These are phyloP conservation scores for Grosmannia penicillata DNA, from an alignment of 2,329 filamentous ascomycete genomes.

Conservation along the genomic window DNA sequence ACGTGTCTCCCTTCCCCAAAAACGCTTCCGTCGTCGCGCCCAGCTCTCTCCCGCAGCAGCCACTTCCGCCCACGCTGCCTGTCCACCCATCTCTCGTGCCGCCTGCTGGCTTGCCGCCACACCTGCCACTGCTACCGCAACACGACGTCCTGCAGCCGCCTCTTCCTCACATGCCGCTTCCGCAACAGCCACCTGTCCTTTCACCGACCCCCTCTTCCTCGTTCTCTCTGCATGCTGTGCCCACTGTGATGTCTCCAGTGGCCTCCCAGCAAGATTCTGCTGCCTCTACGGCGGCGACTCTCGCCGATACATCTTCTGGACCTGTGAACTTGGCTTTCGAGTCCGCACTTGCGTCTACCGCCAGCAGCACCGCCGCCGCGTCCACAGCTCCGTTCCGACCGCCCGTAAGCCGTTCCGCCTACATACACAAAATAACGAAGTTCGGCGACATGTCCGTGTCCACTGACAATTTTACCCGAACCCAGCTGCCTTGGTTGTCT, in stretches of 20 bases:
- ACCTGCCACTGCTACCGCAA: background rate
- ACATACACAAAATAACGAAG: slow-evolving; percentile 4
- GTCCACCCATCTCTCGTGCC: background rate
- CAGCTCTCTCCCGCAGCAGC: slow-evolving; percentile 21
- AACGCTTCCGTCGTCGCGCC: slow-evolving; percentile 31
- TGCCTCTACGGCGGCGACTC: background rate
- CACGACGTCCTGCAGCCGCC: slow-evolving; percentile 1
- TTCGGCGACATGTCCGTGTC: slow-evolving; percentile 1
- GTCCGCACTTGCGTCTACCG: background rate
- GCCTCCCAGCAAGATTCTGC: background rate
- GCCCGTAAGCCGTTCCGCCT: slow-evolving; percentile 29
- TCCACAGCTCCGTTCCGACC: slow-evolving; percentile 24
- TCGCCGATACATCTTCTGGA: too few species aligned
- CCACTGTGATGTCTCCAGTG: slow-evolving; percentile 2
- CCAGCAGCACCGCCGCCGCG: slow-evolving; percentile 3
- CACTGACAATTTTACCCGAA: slow-evolving; percentile 8
- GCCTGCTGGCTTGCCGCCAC: background rate
- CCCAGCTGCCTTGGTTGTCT: slow-evolving; percentile 44
- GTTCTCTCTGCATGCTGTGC: slow-evolving; percentile 24
- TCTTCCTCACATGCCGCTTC: background rate
- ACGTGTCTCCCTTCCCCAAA: slow-evolving; percentile 25
- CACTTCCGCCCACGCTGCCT: background rate
- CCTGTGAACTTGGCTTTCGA: too few species aligned
- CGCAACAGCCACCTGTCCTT: slow-evolving; percentile 5
- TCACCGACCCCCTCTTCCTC: slow-evolving; percentile 39